Evolutionary conservation across 257 asterid species (phyloP).

Genomic region (Rubia yunnanensis): DNA sequence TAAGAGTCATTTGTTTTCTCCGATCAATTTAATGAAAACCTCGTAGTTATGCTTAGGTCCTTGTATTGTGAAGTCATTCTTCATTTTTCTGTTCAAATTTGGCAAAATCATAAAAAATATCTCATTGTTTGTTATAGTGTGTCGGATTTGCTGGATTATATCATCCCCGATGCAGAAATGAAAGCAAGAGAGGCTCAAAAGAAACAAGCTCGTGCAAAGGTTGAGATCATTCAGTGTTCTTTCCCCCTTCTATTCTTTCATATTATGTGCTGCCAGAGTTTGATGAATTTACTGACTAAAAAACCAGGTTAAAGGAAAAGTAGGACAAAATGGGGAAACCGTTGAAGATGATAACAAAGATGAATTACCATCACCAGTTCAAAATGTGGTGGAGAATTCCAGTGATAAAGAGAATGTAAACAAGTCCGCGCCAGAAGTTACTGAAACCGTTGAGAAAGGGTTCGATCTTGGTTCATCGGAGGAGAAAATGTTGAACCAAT

Average conservation of each 20-base stretch:
- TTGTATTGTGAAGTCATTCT: neutral
- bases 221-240: constrained; percentile 16
- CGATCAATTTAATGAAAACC: neutral
- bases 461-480: too few relatives aligned
- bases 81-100: neutral
- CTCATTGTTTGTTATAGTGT: constrained; percentile 58
- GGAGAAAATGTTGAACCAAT: too few relatives aligned
- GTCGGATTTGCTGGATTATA: constrained; percentile 95
- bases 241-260: constrained; percentile 12
- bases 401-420: constrained; percentile 56
- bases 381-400: constrained; percentile 45
- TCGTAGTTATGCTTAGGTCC: neutral
- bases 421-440: constrained; percentile 30
- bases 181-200: constrained; percentile 62
- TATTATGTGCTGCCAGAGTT: constrained; percentile 49
- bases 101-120: constrained; percentile 8
- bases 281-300: constrained; percentile 13
- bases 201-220: constrained; percentile 75
- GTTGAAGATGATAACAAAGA: constrained; percentile 40
- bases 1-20: neutral
- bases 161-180: constrained; percentile 77
- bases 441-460: constrained; percentile 30
- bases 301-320: constrained; percentile 58
- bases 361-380: constrained; percentile 33
- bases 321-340: constrained; percentile 45